phyloP scores from a whole-genome alignment of 345 rosid genomes.

The Crucihimalaya himalaica region DNA sequence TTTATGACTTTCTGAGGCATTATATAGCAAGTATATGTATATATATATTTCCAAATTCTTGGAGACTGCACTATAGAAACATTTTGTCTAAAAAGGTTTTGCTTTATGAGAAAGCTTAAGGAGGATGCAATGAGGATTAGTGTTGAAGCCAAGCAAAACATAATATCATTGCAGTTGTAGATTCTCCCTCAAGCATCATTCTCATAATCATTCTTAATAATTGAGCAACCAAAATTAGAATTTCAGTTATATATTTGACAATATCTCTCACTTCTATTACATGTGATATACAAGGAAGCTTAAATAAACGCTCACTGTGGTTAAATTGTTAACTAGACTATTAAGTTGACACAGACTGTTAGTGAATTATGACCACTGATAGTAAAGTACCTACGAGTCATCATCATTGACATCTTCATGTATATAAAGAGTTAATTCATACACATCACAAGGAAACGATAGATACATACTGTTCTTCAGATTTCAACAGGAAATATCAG shows the following conservation, averaged over 20 bases:
- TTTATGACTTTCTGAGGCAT: not conserved
- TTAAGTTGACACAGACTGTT: conserved; percentile 11
- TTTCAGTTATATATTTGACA: not conserved
- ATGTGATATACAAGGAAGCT: not conserved
- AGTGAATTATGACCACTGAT: conserved; percentile 28
- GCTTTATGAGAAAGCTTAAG: conserved; percentile 29
- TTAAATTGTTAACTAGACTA: not conserved
- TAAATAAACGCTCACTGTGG: not conserved
- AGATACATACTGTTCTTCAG: not conserved
- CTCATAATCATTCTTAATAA: conserved; percentile 30
- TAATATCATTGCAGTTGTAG: conserved; percentile 38
- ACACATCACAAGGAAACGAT: not conserved
- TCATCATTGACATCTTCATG: conserved; percentile 24
- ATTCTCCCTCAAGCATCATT: conserved; percentile 45
- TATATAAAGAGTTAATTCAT: not conserved
- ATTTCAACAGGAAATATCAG: conserved; percentile 1
- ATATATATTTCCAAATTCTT: not conserved
- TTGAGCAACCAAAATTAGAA: conserved; percentile 13
- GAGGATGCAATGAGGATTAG: conserved; percentile 29
- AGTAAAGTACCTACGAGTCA: conserved; percentile 29
- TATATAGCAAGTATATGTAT: not conserved
- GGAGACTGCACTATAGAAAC: not conserved
- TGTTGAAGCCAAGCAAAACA: conserved; percentile 48
- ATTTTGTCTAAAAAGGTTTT: not conserved
- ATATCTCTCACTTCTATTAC: not conserved